Base-by-base conservation (phyloP, 2,329 filamentous ascomycete genomes). In the Aspergillus sp. region DNA sequence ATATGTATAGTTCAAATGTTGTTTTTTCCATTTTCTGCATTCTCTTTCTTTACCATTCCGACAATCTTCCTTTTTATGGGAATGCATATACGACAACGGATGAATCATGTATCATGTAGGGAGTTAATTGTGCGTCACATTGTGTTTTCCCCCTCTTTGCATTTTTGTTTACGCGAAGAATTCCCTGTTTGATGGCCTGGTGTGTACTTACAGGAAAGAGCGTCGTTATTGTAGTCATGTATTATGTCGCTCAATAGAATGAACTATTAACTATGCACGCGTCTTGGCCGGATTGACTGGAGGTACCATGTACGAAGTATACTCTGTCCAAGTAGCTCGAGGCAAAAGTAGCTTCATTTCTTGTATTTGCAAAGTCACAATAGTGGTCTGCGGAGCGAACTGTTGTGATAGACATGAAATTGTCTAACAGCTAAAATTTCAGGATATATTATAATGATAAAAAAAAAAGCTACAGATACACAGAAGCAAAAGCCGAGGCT, bases 401-500 rank as follows among this genome's bases (percentile, higher is more conserved):
- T 55, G 72, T 71, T 32, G 69, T 64, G 9, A 28, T 4, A 17
- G 47, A 19, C 12, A 30, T 12, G 7, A 41, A 53, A 47, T 2
- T 55, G 23, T 47, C 41, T 13, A 48, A 17, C 17, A 6, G 32
- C 32, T 36, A 36, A 13, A 13, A 36, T 30, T 59, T 43, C 17
- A 50, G 47, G 47, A 50, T 50, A 32, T 41, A 47, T 19, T 17
- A 41, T 47, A 47, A 36, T 36, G 30, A 32, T 32, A 32, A 32
- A 3, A 2, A 15, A 30, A n/a, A 30, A 32, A n/a, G 41, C 17
- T 36, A 57, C 51, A 32, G 66, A 62, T n/a, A 69, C 68, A 32
- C 72, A 71, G 32, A 28, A 65, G 58, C 3, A 17, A 12, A 28
- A 10, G n/a, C 10, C 2, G 41, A 56, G 48, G 56, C 72, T 74